Conservation (phyloP, 2,329 filamentous ascomycete genomes). For the Thielaviopsis musarum region DNA sequence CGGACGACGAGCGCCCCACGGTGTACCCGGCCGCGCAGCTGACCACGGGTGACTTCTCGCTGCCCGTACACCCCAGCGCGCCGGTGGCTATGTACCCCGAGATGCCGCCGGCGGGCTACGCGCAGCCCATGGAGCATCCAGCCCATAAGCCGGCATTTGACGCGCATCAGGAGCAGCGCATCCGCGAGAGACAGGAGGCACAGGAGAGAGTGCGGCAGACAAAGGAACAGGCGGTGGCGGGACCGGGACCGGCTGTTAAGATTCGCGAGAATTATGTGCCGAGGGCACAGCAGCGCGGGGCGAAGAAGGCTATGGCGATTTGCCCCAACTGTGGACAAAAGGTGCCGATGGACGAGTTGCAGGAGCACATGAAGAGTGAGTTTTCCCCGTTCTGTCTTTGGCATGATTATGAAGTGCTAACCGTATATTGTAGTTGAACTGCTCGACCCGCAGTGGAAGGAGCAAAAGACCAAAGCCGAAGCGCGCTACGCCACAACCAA, state of each 20-base stretch:
- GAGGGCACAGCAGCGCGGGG: conserved; percentile 55
- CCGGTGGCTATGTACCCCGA: conserved; percentile 22
- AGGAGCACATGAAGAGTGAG: conserved; percentile 78
- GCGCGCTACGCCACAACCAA: conserved; percentile 74
- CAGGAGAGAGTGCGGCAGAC: conserved; percentile 54
- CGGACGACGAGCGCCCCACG: conserved; percentile 35
- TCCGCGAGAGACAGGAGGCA: conserved; percentile 44
- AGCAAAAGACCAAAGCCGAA: conserved; percentile 81
- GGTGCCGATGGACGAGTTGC: conserved; percentile 72
- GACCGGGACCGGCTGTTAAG: conserved; percentile 58
- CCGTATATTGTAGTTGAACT: conserved; percentile 50
- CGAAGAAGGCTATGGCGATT: conserved; percentile 52
- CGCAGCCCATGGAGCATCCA: conserved; percentile 16
- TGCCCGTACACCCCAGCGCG: conserved; percentile 28
- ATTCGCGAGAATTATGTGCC: conserved; percentile 91
- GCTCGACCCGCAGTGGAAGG: conserved; percentile 86
- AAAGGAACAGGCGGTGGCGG: conserved; percentile 50
- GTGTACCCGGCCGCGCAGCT: conserved; percentile 22
- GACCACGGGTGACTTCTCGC: conserved; percentile 23
- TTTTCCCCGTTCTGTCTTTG: too few species aligned
- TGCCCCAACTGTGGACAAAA: conserved; percentile 90
- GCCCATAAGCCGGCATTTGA: conserved; percentile 17
- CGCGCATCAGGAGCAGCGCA: conserved; percentile 46
- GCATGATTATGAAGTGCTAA: conserved; percentile 19
- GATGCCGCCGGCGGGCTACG: conserved; percentile 18